Evolutionary conservation across 2,329 filamentous ascomycete genomes (phyloP).

Genomic region (Botrytis elliptica): DNA sequence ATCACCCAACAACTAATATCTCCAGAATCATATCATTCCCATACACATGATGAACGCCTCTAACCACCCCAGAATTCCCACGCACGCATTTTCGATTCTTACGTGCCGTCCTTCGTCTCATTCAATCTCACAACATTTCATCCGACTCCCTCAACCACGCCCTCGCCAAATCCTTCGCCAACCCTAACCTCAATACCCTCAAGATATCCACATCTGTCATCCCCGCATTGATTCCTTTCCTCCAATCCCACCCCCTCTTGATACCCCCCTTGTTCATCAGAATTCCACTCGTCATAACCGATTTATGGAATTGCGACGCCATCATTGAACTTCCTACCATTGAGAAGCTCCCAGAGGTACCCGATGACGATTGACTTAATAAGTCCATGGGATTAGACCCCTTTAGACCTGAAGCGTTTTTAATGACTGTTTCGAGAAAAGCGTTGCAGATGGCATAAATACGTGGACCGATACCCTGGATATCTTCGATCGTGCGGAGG

Average conservation of each 20-base stretch:
- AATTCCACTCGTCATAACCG: slow-evolving; percentile 52
- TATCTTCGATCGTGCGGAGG: slow-evolving; percentile 75
- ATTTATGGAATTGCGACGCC: slow-evolving; percentile 60
- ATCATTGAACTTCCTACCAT: slow-evolving; percentile 74
- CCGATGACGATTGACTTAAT: slow-evolving; percentile 63
- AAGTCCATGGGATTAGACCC: slow-evolving; percentile 64
- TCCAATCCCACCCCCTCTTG: slow-evolving; percentile 73
- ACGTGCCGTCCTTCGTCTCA: not conserved
- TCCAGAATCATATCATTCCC: not conserved
- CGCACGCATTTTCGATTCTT: slow-evolving; percentile 9
- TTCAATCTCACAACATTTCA: slow-evolving; percentile 32
- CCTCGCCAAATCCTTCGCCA: slow-evolving; percentile 71
- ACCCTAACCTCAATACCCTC: slow-evolving; percentile 65
- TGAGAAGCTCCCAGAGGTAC: slow-evolving; percentile 54
- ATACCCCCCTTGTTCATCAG: slow-evolving; percentile 48
- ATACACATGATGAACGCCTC: not conserved
- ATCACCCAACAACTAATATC: not conserved
- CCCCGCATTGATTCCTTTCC: slow-evolving; percentile 53
- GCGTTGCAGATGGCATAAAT: slow-evolving; percentile 75
- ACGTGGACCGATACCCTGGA: slow-evolving; percentile 70
- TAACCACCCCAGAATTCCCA: not conserved
- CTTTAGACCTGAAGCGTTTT: slow-evolving; percentile 63
- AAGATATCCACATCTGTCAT: slow-evolving; percentile 70
- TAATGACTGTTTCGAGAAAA: slow-evolving; percentile 72
- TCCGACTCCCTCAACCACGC: slow-evolving; percentile 69